Evolutionary conservation across 2,329 filamentous ascomycete genomes (phyloP), one percentile per base, ranked within the genome.

Genomic region (Neopestalotiopsis clavispora): DNA sequence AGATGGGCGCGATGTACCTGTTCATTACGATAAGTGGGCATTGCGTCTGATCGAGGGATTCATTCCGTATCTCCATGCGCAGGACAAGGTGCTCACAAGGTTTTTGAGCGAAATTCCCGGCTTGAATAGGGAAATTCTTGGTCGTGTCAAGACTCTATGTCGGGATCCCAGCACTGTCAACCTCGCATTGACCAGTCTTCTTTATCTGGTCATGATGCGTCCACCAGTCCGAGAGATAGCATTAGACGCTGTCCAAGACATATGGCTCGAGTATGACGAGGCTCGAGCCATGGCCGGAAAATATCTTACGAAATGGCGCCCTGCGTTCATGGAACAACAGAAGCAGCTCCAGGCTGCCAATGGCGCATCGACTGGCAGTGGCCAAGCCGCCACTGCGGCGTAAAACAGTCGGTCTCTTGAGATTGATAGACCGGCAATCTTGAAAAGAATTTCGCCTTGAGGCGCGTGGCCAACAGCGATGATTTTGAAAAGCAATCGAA

Each of bases 41-140:
- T 81, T 95, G 70, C 91, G 91, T 69, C 85, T 98, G n/a, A 85
- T 99, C 20, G 94, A 98, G 76, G 93, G 93, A 1, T 94, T 99
- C 74, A 82, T 97, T 42, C 93, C 94, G 4, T 98, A 97, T 78
- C 85, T 98, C n/a, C 94, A 98, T 77, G 89, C 91, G 1, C 92
- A 94, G 70, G 96, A 99, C 78, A 95, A 96, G 79, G 88, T 97
- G 28, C 84, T 99, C 68, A 95, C 97, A 34, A 90, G 96, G 45
- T 97, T 98, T 77, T 83, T 99, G 59, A 95, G 94, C 64, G 96
- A 99, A 80, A 91, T 99, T 42, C 96, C 96, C 0, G 91, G 92
- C 57, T 85, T 99, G 42, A 94, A 90, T 70, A 80, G 84, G 42
- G 85, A 87, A 12, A 90, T 98, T 70, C 85, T 98, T 2, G 86